Conservation (phyloP, 495 filamentous ascomycete species). For the Annulohypoxylon maeteangense region DNA sequence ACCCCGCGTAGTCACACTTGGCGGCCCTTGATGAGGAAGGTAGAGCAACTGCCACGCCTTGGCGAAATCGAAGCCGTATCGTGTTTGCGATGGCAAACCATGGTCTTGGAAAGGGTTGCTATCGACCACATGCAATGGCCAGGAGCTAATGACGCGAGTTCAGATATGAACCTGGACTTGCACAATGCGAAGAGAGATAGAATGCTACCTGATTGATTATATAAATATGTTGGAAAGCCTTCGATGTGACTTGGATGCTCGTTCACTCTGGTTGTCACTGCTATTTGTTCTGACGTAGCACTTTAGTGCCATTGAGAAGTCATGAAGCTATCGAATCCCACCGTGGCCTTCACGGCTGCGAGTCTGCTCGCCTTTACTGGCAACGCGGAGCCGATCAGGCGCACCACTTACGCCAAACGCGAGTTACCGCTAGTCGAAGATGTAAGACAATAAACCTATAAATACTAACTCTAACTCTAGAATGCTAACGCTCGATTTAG, state of each 20-base stretch:
- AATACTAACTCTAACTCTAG: background rate
- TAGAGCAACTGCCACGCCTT: constrained; percentile 26
- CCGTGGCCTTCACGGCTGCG: constrained; percentile 25
- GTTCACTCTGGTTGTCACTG: background rate
- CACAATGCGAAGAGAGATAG: constrained; percentile 1
- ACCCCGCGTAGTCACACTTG: constrained; percentile 30
- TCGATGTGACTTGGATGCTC: constrained; percentile 3
- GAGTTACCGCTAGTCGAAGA: constrained; percentile 37
- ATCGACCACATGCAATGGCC: background rate
- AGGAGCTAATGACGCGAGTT: constrained; percentile 17
- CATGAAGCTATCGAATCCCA: constrained; percentile 31
- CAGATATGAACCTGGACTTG: constrained; percentile 11
- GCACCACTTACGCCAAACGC: background rate
- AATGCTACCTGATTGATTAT: background rate
- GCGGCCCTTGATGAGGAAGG: constrained; percentile 37
- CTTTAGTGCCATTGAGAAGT: background rate
- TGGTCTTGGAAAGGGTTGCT: constrained; percentile 10
- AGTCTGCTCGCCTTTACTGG: constrained; percentile 29
- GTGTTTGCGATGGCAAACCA: constrained; percentile 10
- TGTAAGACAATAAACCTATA: constrained; percentile 17
- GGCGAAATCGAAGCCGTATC: constrained; percentile 26
- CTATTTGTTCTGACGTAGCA: background rate
- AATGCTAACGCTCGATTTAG: constrained; percentile 24
- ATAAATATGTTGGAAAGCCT: background rate
- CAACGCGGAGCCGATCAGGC: constrained; percentile 38